A percentile compares a stretch with the other conserved stretches of the same genome.
phyloP scores from a whole-genome alignment of 192 early-diverging fungal genomes.

The Backusella australiensis region DNA sequence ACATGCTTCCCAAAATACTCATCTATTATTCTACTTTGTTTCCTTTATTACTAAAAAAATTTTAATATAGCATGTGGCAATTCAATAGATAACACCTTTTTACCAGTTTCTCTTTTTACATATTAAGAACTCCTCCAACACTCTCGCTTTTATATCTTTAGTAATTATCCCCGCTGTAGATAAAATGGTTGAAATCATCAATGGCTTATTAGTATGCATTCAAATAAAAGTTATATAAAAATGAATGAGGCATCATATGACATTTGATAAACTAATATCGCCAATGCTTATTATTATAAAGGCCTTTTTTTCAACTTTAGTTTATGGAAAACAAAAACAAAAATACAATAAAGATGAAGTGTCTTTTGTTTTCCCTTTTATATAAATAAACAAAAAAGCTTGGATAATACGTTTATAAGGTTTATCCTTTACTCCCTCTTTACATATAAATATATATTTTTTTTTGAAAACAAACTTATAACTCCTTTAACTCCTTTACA shows the following conservation, averaged over 20 bases:
- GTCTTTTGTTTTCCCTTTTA: neutral
- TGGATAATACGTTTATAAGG: neutral
- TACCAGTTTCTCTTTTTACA: neutral
- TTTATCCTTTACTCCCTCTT: neutral
- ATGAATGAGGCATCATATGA: neutral
- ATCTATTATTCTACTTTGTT: neutral
- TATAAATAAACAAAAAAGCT: neutral
- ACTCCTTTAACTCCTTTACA: neutral
- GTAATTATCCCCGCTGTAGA: conserved; percentile 3
- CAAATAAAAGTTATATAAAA: neutral
- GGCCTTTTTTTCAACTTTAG: neutral
- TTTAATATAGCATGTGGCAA: neutral
- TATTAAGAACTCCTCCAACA: neutral
- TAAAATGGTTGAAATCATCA: neutral
- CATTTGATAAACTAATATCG: neutral
- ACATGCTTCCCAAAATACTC: no score
- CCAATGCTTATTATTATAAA: neutral
- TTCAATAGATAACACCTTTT: neutral
- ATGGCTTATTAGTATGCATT: conserved; percentile 1
- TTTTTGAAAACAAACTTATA: neutral
- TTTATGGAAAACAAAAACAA: neutral
- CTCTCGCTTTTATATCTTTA: conserved; percentile 2
- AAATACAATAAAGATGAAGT: neutral
- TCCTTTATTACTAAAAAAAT: neutral
- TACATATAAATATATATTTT: neutral